Conservation (phyloP, 208 protist species). For the Wallacemonas sp. region DNA sequence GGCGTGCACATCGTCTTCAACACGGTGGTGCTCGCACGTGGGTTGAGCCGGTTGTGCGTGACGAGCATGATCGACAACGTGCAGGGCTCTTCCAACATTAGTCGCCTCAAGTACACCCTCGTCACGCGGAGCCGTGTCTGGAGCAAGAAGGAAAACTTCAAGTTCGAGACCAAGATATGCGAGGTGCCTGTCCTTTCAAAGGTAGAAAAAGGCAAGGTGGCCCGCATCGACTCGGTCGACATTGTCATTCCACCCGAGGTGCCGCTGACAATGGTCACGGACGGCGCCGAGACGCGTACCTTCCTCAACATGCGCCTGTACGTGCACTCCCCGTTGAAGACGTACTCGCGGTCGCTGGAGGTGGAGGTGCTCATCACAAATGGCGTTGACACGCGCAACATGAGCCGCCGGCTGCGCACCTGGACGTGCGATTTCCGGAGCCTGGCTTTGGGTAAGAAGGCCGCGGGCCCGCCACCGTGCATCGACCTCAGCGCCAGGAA, state of each 20-base stretch:
- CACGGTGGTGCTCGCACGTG: constrained; percentile 20
- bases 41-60: constrained; percentile 10
- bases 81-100: constrained; percentile 45
- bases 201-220: constrained; percentile 39
- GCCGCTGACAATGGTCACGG: constrained; percentile 61
- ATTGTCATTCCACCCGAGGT: constrained; percentile 37
- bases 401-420: constrained; percentile 35
- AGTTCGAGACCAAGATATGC: constrained; percentile 18
- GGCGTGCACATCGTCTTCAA: constrained; percentile 19
- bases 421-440: constrained; percentile 69
- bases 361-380: constrained; percentile 68
- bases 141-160: constrained; percentile 33
- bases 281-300: constrained; percentile 35
- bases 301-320: constrained; percentile 60
- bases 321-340: constrained; percentile 34
- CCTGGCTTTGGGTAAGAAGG: constrained; percentile 5
- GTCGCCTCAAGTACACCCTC: constrained; percentile 46
- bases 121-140: constrained; percentile 44
- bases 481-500: constrained; percentile 37
- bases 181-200: constrained; percentile 20
- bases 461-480: constrained; percentile 25
- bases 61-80: constrained; percentile 58
- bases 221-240: constrained; percentile 31
- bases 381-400: constrained; percentile 34
- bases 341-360: constrained; percentile 46